Evolutionary conservation across 83 land plant genomes (phyloP).

Genomic region (Thuja plicata): DNA sequence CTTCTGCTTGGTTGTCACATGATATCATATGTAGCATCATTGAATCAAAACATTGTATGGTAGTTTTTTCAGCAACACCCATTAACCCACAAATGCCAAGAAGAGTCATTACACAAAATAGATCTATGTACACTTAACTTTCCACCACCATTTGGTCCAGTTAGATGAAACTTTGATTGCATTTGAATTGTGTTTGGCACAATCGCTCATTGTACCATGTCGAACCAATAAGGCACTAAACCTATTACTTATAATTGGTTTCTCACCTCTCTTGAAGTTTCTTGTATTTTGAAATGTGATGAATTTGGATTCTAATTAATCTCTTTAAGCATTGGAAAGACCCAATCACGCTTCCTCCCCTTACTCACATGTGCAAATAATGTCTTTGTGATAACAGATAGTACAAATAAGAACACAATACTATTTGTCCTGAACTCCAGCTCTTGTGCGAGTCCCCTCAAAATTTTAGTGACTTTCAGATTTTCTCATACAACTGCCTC

Average conservation of each 20-base stretch:
- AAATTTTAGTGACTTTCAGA: conserved; percentile 52
- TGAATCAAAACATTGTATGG: conserved; percentile 81
- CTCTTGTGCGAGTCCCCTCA: conserved; percentile 69
- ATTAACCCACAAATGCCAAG: conserved; percentile 96
- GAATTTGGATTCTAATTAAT: not conserved
- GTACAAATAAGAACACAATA: conserved; percentile 72
- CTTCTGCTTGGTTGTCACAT: conserved; percentile 94
- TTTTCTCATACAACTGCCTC: conserved; percentile 69
- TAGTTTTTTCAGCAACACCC: conserved; percentile 84
- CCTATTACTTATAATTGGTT: conserved; percentile 39
- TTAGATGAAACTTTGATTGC: too few species aligned
- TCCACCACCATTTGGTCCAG: conserved; percentile 99
- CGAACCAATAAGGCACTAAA: too few species aligned
- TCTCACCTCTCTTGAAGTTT: conserved; percentile 9
- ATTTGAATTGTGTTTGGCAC: conserved; percentile 61
- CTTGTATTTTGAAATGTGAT: conserved; percentile 17
- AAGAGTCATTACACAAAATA: conserved; percentile 90
- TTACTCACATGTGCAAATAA: conserved; percentile 89
- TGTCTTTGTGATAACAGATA: conserved; percentile 83
- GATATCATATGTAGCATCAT: conserved; percentile 91
- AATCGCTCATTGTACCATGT: conserved; percentile 56
- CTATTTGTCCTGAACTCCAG: conserved; percentile 61
- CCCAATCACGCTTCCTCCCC: conserved; percentile 84
- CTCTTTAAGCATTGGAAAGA: too few species aligned
- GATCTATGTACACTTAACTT: conserved; percentile 93